Conservation (phyloP, 495 filamentous ascomycete genomes). For the Penicillium manginii region DNA sequence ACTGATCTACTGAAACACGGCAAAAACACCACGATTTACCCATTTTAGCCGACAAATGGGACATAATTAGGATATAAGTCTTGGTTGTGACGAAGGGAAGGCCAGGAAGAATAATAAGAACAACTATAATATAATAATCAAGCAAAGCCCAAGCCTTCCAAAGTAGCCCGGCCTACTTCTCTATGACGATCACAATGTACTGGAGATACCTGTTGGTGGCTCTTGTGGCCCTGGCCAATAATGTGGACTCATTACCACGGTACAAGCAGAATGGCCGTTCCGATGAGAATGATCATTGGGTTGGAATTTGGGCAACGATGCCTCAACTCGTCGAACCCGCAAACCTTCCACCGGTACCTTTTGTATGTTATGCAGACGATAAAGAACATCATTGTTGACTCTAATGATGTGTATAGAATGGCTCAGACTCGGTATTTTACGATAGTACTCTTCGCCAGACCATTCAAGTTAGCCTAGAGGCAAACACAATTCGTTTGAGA, state of each 20-base stretch:
- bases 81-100: background rate
- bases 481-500: constrained; percentile 57
- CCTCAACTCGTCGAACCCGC: constrained; percentile 65
- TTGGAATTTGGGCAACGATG: constrained; percentile 68
- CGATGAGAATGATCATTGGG: constrained; percentile 54
- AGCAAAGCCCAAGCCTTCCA: background rate
- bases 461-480: constrained; percentile 58
- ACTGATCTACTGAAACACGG: background rate
- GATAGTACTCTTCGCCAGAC: constrained; percentile 73
- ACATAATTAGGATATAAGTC: background rate
- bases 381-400: background rate
- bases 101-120: background rate
- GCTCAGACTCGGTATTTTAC: constrained; percentile 28
- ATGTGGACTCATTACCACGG: background rate
- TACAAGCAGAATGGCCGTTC: background rate
- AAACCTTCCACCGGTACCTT: constrained; percentile 64
- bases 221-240: background rate
- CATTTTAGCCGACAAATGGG: background rate
- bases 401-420: background rate
- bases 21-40: background rate
- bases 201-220: background rate
- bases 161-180: background rate
- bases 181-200: background rate
- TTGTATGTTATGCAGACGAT: constrained; percentile 45
- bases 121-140: no score